A percentile compares a stretch with the other conserved stretches of the same genome.
phyloP scores from a whole-genome alignment of 2,329 filamentous ascomycete genomes.

The Hypoxylon sp. region DNA sequence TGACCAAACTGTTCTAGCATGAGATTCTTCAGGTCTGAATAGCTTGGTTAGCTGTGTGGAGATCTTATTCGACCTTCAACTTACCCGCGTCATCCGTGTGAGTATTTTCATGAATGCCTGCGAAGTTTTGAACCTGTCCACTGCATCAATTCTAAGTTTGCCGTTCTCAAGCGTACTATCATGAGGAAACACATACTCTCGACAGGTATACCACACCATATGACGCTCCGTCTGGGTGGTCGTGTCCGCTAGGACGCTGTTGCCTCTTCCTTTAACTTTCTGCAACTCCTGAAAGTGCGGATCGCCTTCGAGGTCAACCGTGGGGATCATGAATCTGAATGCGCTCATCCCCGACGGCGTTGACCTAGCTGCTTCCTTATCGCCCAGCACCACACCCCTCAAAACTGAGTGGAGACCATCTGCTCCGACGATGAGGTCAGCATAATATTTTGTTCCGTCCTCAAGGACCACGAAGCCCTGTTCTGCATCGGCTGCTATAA shows the following conservation, averaged over 20 bases:
- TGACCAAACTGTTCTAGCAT: constrained; percentile 50
- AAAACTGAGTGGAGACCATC: constrained; percentile 50
- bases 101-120: constrained; percentile 44
- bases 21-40: constrained; percentile 39
- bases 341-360: constrained; percentile 45
- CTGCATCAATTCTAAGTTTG: constrained; percentile 29
- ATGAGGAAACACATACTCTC: constrained; percentile 39
- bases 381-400: constrained; percentile 39
- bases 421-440: constrained; percentile 54
- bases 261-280: constrained; percentile 38
- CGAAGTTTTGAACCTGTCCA: constrained; percentile 52
- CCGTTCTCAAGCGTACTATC: background rate
- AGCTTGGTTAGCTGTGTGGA: background rate
- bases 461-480: constrained; percentile 39
- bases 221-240: constrained; percentile 45
- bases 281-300: constrained; percentile 45
- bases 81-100: constrained; percentile 37
- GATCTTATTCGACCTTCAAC: background rate
- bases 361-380: constrained; percentile 39
- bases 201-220: constrained; percentile 54
- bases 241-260: constrained; percentile 45
- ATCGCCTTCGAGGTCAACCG: constrained; percentile 26
- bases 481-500: constrained; percentile 44
- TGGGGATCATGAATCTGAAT: constrained; percentile 47
- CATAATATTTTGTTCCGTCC: constrained; percentile 44